Base-by-base conservation (phyloP, 352 stramenopile species). In the Phytophthora hibernalis region DNA sequence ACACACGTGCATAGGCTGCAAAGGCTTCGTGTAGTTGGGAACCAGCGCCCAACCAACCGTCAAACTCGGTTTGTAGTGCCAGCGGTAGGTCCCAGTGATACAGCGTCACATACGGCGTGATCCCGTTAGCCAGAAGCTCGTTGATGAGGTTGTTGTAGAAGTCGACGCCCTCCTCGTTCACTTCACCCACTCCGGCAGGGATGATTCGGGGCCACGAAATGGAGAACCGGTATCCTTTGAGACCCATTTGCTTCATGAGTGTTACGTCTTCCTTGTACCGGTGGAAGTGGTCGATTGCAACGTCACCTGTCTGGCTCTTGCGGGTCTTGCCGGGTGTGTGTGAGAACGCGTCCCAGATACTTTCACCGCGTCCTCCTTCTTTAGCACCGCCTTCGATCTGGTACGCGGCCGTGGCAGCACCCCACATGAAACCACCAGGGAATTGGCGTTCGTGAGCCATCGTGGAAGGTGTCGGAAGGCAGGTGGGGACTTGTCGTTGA, bases 41-140 rank as follows among this genome's bases (percentile, higher is more conserved):
- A 5, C 63, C 52, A 16, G 63, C 55, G 6, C 73, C 69, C 20
- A 90, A 59, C 70, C 72, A 89, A 2, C 93, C 95, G 45, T 90
- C 87, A 59, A 91, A 94, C 53, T 87, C 78, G 30, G 92, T 85
- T 56, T 97, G 73, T 28, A 98, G 57, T 16, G 68, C 58, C 48
- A 97, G 77, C 8, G 96, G 96, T 22, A 98, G 65, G 72, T 99
- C 96, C 96, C 96, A 98, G 76, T 99, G 96, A 71, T 98, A 98
- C n/a, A 99, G 67, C 20, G 95, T 98, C 15, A 98, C 87, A 43
- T 91, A 85, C 35, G 96, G 96, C 52, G 88, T 80, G 59, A 98
- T 98, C 52, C 75, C 83, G 30, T 84, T 75, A 20, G 68, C 80
- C 15, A 98, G 31, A n/a, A 98, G 74, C 35, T 82, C 74, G 65